A percentile compares a stretch with the other conserved stretches of the same genome.
These are phyloP conservation scores for Zymoseptoria tritici DNA, from an alignment of 2,329 filamentous ascomycete genomes.

Conservation along the genomic window DNA sequence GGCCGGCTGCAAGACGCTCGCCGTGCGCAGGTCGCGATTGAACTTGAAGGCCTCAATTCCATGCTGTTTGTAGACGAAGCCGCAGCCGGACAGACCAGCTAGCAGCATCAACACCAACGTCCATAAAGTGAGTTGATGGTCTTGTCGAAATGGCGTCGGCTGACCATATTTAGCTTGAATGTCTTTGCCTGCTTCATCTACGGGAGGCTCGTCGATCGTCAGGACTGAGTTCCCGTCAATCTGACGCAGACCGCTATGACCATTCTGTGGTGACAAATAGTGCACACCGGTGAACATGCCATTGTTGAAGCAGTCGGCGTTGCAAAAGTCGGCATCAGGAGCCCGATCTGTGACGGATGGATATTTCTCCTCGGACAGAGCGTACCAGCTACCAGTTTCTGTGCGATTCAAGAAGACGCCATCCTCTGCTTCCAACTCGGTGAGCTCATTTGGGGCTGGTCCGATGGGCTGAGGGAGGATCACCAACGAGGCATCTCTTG, in stretches of 20 bases:
- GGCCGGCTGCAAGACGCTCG: not conserved
- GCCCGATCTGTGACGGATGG: slow-evolving; percentile 73
- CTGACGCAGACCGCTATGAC: slow-evolving; percentile 2
- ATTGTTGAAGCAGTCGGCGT: slow-evolving; percentile 43
- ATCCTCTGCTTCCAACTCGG: slow-evolving; percentile 29
- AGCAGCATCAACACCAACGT: not conserved
- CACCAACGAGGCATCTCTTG: slow-evolving; percentile 65
- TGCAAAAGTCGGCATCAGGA: slow-evolving; percentile 50
- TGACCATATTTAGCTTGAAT: not conserved
- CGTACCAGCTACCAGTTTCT: slow-evolving; percentile 83
- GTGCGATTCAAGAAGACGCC: slow-evolving; percentile 78
- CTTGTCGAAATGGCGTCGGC: not conserved
- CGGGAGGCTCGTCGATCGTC: slow-evolving; percentile 16
- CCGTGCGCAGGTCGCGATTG: not conserved
- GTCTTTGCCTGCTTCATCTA: not conserved
- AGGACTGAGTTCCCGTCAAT: slow-evolving; percentile 9
- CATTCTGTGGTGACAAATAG: slow-evolving; percentile 15
- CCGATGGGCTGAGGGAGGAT: slow-evolving; percentile 77
- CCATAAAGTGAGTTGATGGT: not conserved
- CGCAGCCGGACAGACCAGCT: not conserved
- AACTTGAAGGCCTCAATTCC: not conserved
- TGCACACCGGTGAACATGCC: slow-evolving; percentile 26
- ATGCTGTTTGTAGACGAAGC: slow-evolving; percentile 5
- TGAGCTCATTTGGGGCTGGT: slow-evolving; percentile 37
- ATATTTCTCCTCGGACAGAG: slow-evolving; percentile 78